Conservation (phyloP, 129 eudicot genomes). For the Ambrosia artemisiifolia region DNA sequence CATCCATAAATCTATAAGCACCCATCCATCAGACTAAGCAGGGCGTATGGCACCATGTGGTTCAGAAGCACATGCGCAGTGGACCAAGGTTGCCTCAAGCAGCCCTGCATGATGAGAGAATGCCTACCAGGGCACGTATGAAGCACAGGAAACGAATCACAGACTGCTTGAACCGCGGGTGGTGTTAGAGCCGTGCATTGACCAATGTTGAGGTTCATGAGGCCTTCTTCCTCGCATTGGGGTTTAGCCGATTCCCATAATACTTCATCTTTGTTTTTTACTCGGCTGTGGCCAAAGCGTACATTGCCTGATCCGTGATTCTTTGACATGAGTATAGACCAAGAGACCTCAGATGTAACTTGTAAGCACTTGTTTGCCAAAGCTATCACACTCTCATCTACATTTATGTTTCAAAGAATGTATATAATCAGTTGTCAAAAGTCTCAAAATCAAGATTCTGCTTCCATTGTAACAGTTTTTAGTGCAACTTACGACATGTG, state of each 20-base stretch:
- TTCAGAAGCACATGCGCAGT: conserved; percentile 74
- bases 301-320: conserved; percentile 87
- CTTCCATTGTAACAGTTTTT: not conserved
- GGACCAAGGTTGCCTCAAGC: conserved; percentile 84
- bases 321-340: too few species aligned
- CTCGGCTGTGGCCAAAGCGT: conserved; percentile 85
- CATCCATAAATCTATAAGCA: conserved; percentile 5
- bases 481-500: not conserved
- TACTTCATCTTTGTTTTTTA: conserved; percentile 54
- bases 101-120: conserved; percentile 91
- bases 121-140: conserved; percentile 90
- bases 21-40: conserved; percentile 33
- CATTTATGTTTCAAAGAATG: conserved; percentile 9
- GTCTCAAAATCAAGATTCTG: not conserved
- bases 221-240: conserved; percentile 68
- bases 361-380: conserved; percentile 79
- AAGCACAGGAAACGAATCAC: conserved; percentile 79
- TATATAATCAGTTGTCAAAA: not conserved
- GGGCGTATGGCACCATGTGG: conserved; percentile 50
- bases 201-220: conserved; percentile 80
- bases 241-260: conserved; percentile 67
- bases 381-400: conserved; percentile 90
- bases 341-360: conserved; percentile 74
- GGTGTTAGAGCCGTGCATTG: conserved; percentile 97
- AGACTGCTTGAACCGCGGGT: conserved; percentile 88